phyloP scores from a whole-genome alignment of 768 basidiomycete species.

The Kwoniella sp. region DNA sequence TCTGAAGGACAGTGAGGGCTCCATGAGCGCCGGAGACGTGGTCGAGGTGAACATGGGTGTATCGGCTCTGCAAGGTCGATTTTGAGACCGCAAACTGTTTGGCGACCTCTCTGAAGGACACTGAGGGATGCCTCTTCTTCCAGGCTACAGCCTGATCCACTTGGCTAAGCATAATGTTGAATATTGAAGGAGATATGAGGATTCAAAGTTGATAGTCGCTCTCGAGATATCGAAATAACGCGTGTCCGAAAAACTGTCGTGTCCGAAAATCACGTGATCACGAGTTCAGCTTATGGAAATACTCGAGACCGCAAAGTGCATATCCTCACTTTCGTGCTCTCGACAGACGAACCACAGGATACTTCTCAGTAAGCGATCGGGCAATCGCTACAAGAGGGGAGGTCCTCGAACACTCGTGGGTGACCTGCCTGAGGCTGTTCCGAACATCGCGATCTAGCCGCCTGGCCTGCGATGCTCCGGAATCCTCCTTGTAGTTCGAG shows the following conservation, averaged over 20 bases:
- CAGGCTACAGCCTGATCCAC: constrained; percentile 11
- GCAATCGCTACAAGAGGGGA: too few relatives aligned
- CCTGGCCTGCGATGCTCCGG: too few relatives aligned
- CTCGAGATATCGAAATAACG: not conserved
- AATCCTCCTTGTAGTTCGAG: too few relatives aligned
- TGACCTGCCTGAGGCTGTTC: too few relatives aligned
- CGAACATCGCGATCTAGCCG: too few relatives aligned
- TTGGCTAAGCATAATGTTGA: not conserved
- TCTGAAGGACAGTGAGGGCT: constrained; percentile 8
- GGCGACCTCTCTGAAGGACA: not conserved
- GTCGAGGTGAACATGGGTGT: constrained; percentile 4
- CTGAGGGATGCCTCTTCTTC: constrained; percentile 11
- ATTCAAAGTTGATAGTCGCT: not conserved
- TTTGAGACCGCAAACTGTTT: constrained; percentile 1
- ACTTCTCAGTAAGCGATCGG: too few relatives aligned
- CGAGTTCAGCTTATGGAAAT: too few relatives aligned
- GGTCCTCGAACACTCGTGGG: too few relatives aligned
- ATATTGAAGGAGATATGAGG: not conserved
- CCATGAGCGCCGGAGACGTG: not conserved
- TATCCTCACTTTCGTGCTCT: too few relatives aligned
- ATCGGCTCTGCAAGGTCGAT: constrained; percentile 3
- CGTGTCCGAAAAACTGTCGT: not conserved
- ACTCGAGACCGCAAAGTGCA: too few relatives aligned
- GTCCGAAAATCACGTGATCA: not conserved
- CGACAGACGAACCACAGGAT: too few relatives aligned